Evolutionary conservation across 2,329 filamentous ascomycete genomes (phyloP), one percentile per base, ranked within the genome.

Genomic region (Fusarium pseudograminearum): DNA sequence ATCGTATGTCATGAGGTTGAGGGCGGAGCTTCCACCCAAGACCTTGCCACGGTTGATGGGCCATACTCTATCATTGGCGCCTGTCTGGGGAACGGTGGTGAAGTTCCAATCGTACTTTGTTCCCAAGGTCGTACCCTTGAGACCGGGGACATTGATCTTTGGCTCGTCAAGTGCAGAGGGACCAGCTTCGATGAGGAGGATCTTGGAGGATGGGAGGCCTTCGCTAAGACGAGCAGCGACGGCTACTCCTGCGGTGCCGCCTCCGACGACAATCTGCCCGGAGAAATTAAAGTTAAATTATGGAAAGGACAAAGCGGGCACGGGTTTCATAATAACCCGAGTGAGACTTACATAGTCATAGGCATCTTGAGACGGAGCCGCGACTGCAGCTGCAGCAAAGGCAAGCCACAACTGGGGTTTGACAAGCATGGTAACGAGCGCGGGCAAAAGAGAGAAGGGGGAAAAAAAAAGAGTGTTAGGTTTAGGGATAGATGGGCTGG

Each of bases 1-100:
- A 18, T 76, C 73, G 40, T 70, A 77, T 24, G 65, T 71, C 76
- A 79, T 77, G 6, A 73, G 74, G 26, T 79, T 79, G 26, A 79
- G 66, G 2, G 71, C 72, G 5, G 75, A 75, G 22, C 76, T 70
- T 8, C 78, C 78, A 3, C 78, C 78, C 2, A 79, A 65, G 4
- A 70, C 70, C 5, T 71, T 74, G 1, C 76, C 76, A 0, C 74
- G 70, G 9, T 70, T 70, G 3, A 77, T 53, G 14, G 57, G 57
- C 14, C 63, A 57, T 3, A 65, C 66, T 7, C 75, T 67, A 7
- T 74, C 67, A 10, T 56, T 67, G 4, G 76, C 65, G 7, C 71
- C 57, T 0, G 48, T n/a, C n/a, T 77, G 76, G 0, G 76, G 76
- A 2, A 77, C 65, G 2, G 73, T 76, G 0, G 72, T 72, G 18